Evolutionary conservation across 371 early-diverging fungal species (phyloP).

Genomic region (Mucor mucedo): DNA sequence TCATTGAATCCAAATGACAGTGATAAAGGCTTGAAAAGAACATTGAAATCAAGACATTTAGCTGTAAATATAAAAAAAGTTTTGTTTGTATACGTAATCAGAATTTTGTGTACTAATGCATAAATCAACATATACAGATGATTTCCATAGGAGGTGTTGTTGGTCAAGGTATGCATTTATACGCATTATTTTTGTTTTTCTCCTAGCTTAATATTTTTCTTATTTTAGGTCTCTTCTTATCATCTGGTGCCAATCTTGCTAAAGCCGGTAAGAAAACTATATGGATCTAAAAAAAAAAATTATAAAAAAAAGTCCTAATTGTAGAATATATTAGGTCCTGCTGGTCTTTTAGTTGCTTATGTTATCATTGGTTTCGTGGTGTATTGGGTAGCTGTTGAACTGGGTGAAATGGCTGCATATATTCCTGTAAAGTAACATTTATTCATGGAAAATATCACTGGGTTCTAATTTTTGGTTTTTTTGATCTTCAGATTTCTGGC

Average conservation of each 20-base stretch:
- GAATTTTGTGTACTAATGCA: background rate
- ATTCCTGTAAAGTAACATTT: conserved; percentile 19
- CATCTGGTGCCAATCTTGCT: conserved; percentile 72
- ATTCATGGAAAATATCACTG: background rate
- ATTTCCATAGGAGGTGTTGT: conserved; percentile 33
- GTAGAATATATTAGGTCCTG: conserved; percentile 45
- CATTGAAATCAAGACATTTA: conserved; percentile 26
- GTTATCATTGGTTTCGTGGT: conserved; percentile 70
- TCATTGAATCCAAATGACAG: conserved; percentile 13
- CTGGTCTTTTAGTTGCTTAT: conserved; percentile 72
- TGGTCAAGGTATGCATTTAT: conserved; percentile 24
- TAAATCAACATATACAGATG: conserved; percentile 17
- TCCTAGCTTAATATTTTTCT: background rate
- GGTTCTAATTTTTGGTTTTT: background rate
- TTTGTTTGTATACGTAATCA: background rate
- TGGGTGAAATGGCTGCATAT: conserved; percentile 51
- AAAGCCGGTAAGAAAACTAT: conserved; percentile 40
- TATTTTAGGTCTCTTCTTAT: conserved; percentile 69
- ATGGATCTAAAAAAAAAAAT: background rate
- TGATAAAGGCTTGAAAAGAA: conserved; percentile 25
- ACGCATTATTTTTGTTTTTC: background rate
- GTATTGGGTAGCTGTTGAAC: conserved; percentile 69
- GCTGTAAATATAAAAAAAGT: conserved; percentile 7
- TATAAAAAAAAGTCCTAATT: background rate
- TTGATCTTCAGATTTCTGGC: conserved; percentile 15